phyloP scores from a whole-genome alignment of 176 grass and related monocot genomes.

The Triticum aestivum region DNA sequence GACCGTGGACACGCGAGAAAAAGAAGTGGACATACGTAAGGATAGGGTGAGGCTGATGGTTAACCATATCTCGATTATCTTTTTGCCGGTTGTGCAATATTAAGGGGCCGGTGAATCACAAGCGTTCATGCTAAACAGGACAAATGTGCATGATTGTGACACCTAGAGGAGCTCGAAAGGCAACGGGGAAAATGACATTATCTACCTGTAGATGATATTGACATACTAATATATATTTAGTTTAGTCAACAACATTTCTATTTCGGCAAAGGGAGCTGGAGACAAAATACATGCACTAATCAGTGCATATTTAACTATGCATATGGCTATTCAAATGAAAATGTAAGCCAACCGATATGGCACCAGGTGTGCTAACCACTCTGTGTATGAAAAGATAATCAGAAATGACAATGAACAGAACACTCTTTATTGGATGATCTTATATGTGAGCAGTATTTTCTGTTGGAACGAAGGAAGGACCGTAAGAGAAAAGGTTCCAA shows the following conservation, averaged over 20 bases:
- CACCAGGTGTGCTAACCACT: background rate
- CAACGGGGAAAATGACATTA: background rate
- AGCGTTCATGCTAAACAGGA: slow-evolving; percentile 25
- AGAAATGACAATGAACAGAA: background rate
- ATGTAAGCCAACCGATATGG: slow-evolving; percentile 10
- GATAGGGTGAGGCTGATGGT: slow-evolving; percentile 24
- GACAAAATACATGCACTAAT: background rate
- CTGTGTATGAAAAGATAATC: background rate
- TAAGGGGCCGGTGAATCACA: slow-evolving; percentile 6
- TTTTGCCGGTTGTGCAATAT: background rate
- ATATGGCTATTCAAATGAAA: background rate
- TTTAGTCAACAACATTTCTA: background rate
- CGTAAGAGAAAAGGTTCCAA: no score
- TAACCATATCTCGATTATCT: slow-evolving; percentile 29
- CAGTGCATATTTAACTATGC: background rate
- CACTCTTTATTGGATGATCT: background rate
- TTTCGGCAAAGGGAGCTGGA: background rate
- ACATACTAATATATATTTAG: background rate
- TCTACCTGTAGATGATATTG: background rate
- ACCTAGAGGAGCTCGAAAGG: slow-evolving; percentile 33
- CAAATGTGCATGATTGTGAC: slow-evolving; percentile 29
- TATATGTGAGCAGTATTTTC: no score
- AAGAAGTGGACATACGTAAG: no score
- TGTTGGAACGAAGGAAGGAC: no score
- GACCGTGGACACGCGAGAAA: background rate